Evolutionary conservation across 345 rosid species (phyloP).

Genomic region (Euphorbia lathyris): DNA sequence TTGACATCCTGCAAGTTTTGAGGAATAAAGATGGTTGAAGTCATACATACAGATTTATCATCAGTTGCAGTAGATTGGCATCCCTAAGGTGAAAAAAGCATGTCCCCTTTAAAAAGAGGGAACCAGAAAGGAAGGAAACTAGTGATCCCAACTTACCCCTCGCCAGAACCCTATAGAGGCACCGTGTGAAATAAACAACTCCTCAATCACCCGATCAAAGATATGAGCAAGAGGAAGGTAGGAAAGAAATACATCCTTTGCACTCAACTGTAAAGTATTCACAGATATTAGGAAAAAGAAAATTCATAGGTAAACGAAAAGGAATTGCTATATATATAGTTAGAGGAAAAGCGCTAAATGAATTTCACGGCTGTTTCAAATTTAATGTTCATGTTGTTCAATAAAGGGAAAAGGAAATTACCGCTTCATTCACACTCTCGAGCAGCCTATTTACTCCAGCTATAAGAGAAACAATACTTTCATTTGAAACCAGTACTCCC

Average conservation of each 20-base stretch:
- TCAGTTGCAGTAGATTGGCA: not conserved
- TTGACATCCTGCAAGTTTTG: constrained; percentile 68
- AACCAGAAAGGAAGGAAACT: not conserved
- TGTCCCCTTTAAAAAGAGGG: not conserved
- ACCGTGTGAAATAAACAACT: constrained; percentile 65
- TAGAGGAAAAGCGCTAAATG: not conserved
- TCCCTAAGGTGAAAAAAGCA: not conserved
- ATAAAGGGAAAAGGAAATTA: constrained; percentile 23
- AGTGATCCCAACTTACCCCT: constrained; percentile 58
- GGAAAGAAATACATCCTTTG: constrained; percentile 73
- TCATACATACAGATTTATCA: constrained; percentile 4
- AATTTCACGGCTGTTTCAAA: not conserved
- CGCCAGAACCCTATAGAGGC: constrained; percentile 95
- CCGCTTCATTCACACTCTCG: constrained; percentile 64
- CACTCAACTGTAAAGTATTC: constrained; percentile 51
- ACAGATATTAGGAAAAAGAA: constrained; percentile 1
- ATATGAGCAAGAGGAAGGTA: constrained; percentile 98
- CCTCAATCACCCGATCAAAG: constrained; percentile 91
- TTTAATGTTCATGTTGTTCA: not conserved
- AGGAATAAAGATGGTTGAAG: not conserved
- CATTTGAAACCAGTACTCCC: constrained; percentile 93
- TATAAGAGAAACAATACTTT: constrained; percentile 67
- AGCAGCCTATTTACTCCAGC: constrained; percentile 68
- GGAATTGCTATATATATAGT: not conserved
- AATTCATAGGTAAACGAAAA: not conserved